Evolutionary conservation across 805 yeast species (phyloP), one percentile per base, ranked within the genome.

Genomic region (Candida qinlingensis): DNA sequence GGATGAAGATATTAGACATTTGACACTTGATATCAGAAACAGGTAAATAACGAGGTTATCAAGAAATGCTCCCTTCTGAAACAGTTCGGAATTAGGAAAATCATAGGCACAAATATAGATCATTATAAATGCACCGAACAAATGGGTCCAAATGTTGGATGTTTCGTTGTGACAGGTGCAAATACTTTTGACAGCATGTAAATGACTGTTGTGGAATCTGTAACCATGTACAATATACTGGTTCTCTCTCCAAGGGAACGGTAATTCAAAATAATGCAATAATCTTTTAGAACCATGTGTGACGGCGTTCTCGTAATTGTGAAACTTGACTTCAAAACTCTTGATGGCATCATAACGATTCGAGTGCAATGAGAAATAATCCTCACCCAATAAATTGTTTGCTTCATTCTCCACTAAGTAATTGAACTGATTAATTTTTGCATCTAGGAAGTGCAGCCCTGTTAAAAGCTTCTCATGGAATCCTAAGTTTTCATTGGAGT

Each of bases 201-300:
- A 31, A 61, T 85, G 90, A 38, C 77, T 75, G 49, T 78, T 70
- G 52, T 85, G 81, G 67, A 92, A 94, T 51, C 97, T 72, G 69
- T 92, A 94, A 3, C 98, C 98, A 47, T 79, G 71, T 25, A 85
- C 72, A 50, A 94, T 87, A 65, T 77, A 90, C 50, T 89, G 82
- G 68, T 94, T 92, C 67, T 91, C 97, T 60, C 96, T 78, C 96
- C 97, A 92, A 42, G 86, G 88, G 56, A 84, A 79, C 2, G 99
- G 99, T 39, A 92, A 71, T 64, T 92, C 96, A 61, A 87, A 88
- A 64, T 84, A 87, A 55, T 88, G 89, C 39, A 92, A 67, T 48
- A 81, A 75, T 41, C 83, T 54, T 7, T 47, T 51, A 4, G 63
- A 51, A 9, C 83, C 82, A 9, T 69, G 61, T 6, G 61, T 57